Base-by-base conservation (phyloP, 768 basidiomycete genomes). In the Trametes cinnabarina region DNA sequence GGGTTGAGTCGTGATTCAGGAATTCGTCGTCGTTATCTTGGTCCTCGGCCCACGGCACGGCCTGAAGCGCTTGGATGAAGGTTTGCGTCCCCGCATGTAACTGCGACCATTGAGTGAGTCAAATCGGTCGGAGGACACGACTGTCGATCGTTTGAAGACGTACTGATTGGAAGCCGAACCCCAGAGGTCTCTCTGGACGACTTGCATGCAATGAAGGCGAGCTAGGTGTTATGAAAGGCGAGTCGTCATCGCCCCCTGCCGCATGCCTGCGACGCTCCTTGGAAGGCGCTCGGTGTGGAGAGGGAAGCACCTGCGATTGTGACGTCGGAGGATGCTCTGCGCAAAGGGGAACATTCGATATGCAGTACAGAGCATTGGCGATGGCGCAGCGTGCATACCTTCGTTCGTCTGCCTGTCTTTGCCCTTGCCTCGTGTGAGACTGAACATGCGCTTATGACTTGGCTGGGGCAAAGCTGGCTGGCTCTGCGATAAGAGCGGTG, bases 61-160 rank as follows among this genome's bases (percentile, higher is more conserved):
- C 92, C 66, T 93, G 92, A 14, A 94, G 77, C 3, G 90, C 92
- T 73, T 93, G 92, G 37, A 94, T 93, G 48, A 94, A 82, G 3
- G 92, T 90, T 69, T 94, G 92, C 3, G 92, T 94, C 15, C 92
- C 92, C 23, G 86, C 83, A 39, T 90, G 86, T 85, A 94, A 88
- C 92, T 94, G 67, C 35, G 62, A 56, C 56, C 64, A 44, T 58
- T 57, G 57, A 57, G 47, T 37, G 51, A 7, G 25, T 41, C 15
- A 55, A 53, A 25, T 48, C 57, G 56, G 22, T 53, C 42, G 43
- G 47, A 42, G 54, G 47, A 59, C 14, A 7, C 12, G 0, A 32
- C 12, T 44, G 46, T 59, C 22, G 20, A 32, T 41, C 49, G 20
- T 19, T 15, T 47, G 4, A 37, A 17, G 51, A 74, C 85, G 64